Conservation (phyloP, 1,139 yeast species). For the Wickerhamomyces sp. region DNA sequence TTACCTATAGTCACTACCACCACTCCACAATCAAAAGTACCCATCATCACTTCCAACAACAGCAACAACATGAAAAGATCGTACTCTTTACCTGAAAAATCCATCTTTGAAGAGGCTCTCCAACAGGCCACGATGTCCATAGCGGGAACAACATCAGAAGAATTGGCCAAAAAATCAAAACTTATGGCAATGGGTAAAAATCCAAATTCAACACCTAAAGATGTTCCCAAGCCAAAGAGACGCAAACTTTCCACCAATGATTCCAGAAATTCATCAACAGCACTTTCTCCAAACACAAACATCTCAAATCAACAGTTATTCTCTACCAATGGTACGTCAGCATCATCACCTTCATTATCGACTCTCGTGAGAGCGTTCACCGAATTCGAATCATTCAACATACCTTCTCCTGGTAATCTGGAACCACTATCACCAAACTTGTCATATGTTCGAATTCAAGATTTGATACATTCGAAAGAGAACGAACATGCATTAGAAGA, state of each 20-base stretch:
- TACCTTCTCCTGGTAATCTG: slow-evolving; percentile 25
- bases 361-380: slow-evolving; percentile 43
- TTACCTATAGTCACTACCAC: not conserved
- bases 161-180: slow-evolving; percentile 42
- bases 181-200: slow-evolving; percentile 44
- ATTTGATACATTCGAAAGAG: not conserved
- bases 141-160: slow-evolving; percentile 45
- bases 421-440: slow-evolving; percentile 12
- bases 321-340: too few species aligned
- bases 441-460: not conserved
- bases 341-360: slow-evolving; percentile 38
- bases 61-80: slow-evolving; percentile 3
- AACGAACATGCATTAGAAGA: slow-evolving; percentile 8
- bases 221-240: slow-evolving; percentile 15
- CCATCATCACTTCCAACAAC: slow-evolving; percentile 8
- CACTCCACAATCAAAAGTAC: not conserved
- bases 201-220: slow-evolving; percentile 30
- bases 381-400: slow-evolving; percentile 26
- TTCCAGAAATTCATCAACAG: too few species aligned
- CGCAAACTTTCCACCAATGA: slow-evolving; percentile 6
- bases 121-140: slow-evolving; percentile 50
- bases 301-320: too few species aligned
- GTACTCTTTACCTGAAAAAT: slow-evolving; percentile 9
- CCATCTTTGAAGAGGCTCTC: slow-evolving; percentile 35
- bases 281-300: slow-evolving; percentile 6